Conservation (phyloP, 2,329 filamentous ascomycete species). For the Epichloe aotearoae region DNA sequence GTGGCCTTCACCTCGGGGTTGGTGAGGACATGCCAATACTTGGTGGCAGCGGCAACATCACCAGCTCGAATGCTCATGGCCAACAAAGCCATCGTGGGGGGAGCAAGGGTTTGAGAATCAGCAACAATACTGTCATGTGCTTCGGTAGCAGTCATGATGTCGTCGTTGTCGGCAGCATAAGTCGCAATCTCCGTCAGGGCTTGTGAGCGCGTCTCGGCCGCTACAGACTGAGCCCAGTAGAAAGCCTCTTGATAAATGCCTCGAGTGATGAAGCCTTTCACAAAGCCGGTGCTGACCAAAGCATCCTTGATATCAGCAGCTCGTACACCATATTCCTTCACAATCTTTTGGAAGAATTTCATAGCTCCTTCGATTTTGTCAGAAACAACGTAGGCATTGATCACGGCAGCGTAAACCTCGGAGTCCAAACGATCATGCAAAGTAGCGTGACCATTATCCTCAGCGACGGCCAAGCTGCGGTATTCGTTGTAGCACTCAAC, state of each 20-base stretch:
- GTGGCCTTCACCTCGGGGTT: slow-evolving; percentile 46
- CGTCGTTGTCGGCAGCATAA: slow-evolving; percentile 66
- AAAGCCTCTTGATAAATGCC: slow-evolving; percentile 63
- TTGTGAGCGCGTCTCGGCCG: slow-evolving; percentile 41
- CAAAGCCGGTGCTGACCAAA: slow-evolving; percentile 60
- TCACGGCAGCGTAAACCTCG: slow-evolving; percentile 79
- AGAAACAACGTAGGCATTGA: slow-evolving; percentile 76
- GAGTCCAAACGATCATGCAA: slow-evolving; percentile 63
- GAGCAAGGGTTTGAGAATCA: slow-evolving; percentile 34
- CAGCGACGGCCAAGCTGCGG: slow-evolving; percentile 70
- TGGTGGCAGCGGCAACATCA: slow-evolving; percentile 61
- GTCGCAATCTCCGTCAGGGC: slow-evolving; percentile 64
- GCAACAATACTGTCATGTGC: slow-evolving; percentile 48
- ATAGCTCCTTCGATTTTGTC: slow-evolving; percentile 69
- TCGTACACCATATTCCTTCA: slow-evolving; percentile 45
- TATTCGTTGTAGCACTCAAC: slow-evolving; percentile 96
- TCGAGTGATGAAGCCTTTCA: slow-evolving; percentile 61
- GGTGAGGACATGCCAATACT: slow-evolving; percentile 68
- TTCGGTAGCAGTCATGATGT: slow-evolving; percentile 52
- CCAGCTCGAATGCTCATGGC: slow-evolving; percentile 77
- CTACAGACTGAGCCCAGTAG: slow-evolving; percentile 54
- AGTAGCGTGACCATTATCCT: slow-evolving; percentile 60
- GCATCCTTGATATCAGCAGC: slow-evolving; percentile 54
- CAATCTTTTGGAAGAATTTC: slow-evolving; percentile 74
- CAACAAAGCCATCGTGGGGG: slow-evolving; percentile 66